Percentiles rank a stretch among this genome's conserved stretches.
phyloP scores from a whole-genome alignment of 1,284 basidiomycete genomes.

The Cerioporus squamosus region DNA sequence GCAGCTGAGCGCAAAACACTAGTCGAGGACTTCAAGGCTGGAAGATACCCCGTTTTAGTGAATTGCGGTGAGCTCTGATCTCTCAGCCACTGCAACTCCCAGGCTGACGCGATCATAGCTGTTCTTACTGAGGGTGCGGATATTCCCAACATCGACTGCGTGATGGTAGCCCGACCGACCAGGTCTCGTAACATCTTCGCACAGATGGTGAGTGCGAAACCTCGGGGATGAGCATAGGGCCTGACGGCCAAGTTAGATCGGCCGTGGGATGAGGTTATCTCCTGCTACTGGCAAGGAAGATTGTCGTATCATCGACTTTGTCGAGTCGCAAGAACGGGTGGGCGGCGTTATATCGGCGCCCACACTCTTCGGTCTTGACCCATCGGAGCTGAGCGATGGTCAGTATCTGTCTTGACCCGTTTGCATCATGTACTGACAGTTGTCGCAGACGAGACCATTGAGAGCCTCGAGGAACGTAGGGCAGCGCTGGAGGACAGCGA shows the following conservation, averaged over 20 bases:
- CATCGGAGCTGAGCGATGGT: conserved; percentile 72
- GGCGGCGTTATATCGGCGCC: conserved; percentile 81
- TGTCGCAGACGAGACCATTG: conserved; percentile 51
- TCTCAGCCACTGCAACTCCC: neutral
- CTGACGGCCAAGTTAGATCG: conserved; percentile 61
- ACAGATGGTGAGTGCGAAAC: conserved; percentile 76
- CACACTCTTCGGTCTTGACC: conserved; percentile 86
- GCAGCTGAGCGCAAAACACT: conserved; percentile 65
- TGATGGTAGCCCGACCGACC: conserved; percentile 87
- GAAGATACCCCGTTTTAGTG: conserved; percentile 84
- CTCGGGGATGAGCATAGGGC: neutral
- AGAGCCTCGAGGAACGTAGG: conserved; percentile 50
- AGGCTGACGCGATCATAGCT: conserved; percentile 46
- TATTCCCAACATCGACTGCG: conserved; percentile 92
- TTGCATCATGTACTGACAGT: neutral
- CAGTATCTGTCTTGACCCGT: conserved; percentile 7
- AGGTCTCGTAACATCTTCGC: conserved; percentile 88
- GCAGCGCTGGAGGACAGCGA: conserved; percentile 28
- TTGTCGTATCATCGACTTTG: conserved; percentile 92
- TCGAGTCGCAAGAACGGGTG: conserved; percentile 77
- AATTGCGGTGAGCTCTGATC: conserved; percentile 73
- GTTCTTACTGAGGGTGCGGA: conserved; percentile 93
- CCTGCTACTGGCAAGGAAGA: conserved; percentile 83
- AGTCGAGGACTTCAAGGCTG: conserved; percentile 71
- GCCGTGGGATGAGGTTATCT: conserved; percentile 88